phyloP scores from a whole-genome alignment of 768 basidiomycete genomes.

The Psilocybe subaeruginosa region DNA sequence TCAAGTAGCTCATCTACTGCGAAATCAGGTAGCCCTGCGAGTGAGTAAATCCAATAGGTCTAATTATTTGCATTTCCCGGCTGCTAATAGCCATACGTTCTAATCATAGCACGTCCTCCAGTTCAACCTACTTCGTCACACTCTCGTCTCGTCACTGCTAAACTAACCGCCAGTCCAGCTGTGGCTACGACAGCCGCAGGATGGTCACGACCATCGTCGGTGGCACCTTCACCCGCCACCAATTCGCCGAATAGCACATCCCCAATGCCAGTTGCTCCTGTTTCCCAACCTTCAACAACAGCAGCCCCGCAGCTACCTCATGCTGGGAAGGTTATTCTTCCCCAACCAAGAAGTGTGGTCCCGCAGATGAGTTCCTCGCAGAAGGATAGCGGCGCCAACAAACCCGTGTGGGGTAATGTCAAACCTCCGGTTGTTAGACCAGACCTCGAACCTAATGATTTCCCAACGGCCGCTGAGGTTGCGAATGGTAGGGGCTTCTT shows the following conservation, averaged over 20 bases:
- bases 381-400: conserved; percentile 37
- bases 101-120: conserved; percentile 55
- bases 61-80: conserved; percentile 6
- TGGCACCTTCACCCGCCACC: conserved; percentile 56
- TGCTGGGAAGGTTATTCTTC: conserved; percentile 68
- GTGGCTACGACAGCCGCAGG: conserved; percentile 65
- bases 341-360: conserved; percentile 54
- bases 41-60: conserved; percentile 40
- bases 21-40: conserved; percentile 55
- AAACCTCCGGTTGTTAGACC: conserved; percentile 43
- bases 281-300: conserved; percentile 33
- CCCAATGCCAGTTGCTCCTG: conserved; percentile 39
- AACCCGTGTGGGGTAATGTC: conserved; percentile 76
- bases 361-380: conserved; percentile 28
- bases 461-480: conserved; percentile 97
- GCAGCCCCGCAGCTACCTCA: conserved; percentile 56
- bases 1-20: conserved; percentile 43
- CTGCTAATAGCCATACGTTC: conserved; percentile 12
- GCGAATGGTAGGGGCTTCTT: conserved; percentile 69
- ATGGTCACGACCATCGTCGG: conserved; percentile 81
- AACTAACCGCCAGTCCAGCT: conserved; percentile 72
- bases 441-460: conserved; percentile 65
- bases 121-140: conserved; percentile 60
- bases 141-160: conserved; percentile 85
- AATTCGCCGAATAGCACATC: conserved; percentile 50